Evolutionary conservation across 495 filamentous ascomycete genomes (phyloP).

Genomic region (Choiromyces venosus): DNA sequence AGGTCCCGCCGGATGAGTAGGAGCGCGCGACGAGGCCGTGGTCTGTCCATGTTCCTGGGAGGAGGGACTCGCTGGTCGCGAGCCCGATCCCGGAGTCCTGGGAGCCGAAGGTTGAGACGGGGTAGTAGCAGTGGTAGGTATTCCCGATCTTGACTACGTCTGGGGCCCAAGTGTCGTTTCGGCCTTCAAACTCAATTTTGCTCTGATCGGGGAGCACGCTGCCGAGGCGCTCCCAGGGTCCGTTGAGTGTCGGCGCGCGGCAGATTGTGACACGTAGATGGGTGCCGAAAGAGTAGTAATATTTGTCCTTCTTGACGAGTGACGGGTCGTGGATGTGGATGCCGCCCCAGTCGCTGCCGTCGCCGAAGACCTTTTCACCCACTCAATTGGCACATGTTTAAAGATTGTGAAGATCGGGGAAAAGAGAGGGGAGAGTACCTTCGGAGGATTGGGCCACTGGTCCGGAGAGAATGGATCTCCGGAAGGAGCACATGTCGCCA

Average conservation of each 20-base stretch:
- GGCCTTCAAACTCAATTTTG: slow-evolving; percentile 39
- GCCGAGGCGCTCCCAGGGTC: slow-evolving; percentile 47
- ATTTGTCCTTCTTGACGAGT: slow-evolving; percentile 9
- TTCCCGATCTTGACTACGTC: slow-evolving; percentile 55
- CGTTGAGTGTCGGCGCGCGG: slow-evolving; percentile 38
- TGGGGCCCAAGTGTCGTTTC: slow-evolving; percentile 43
- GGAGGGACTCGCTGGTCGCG: slow-evolving; percentile 57
- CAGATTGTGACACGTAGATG: slow-evolving; percentile 14
- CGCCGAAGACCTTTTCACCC: slow-evolving; percentile 19
- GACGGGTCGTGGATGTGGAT: slow-evolving; percentile 25
- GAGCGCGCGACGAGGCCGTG: slow-evolving; percentile 17
- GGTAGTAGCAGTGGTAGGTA: slow-evolving; percentile 66
- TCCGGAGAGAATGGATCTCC: slow-evolving; percentile 19
- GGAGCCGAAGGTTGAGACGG: slow-evolving; percentile 58
- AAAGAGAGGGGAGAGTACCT: slow-evolving; percentile 8
- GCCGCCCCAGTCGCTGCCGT: slow-evolving; percentile 19
- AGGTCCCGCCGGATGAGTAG: slow-evolving; percentile 17
- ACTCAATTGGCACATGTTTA: not conserved
- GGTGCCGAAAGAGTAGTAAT: slow-evolving; percentile 22
- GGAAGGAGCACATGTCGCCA: not conserved
- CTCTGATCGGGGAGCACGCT: slow-evolving; percentile 45
- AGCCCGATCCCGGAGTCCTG: slow-evolving; percentile 62
- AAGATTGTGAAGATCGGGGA: not conserved
- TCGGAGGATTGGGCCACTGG: slow-evolving; percentile 20
- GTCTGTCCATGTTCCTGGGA: slow-evolving; percentile 52